Percentiles rank a stretch among this genome's conserved stretches.
These are phyloP conservation scores for Aspergillus tanneri DNA, from an alignment of 2,329 filamentous ascomycete species.

Conservation along the genomic window DNA sequence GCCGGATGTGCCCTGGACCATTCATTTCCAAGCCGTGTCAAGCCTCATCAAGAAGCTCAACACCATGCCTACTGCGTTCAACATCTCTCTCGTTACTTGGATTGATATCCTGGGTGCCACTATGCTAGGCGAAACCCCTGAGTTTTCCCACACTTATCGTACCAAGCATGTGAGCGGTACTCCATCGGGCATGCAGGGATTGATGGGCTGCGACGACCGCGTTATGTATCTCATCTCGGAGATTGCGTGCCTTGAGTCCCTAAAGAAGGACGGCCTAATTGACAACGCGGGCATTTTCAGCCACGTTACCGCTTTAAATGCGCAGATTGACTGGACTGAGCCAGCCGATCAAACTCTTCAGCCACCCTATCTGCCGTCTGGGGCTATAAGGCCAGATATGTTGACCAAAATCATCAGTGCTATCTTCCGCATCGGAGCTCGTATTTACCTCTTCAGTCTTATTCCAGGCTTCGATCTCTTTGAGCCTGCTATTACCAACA, in stretches of 20 bases:
- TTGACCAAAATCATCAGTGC: constrained; percentile 83
- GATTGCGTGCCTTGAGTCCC: constrained; percentile 88
- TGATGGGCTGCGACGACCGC: constrained; percentile 96
- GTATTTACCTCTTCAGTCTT: constrained; percentile 91
- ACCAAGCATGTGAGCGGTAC: constrained; percentile 73
- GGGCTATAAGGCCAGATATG: constrained; percentile 75
- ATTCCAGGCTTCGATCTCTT: constrained; percentile 79
- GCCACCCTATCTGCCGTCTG: constrained; percentile 57
- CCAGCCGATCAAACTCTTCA: constrained; percentile 53
- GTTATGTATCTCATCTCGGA: constrained; percentile 98
- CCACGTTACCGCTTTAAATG: constrained; percentile 80
- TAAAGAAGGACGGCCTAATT: constrained; percentile 69
- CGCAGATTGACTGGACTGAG: constrained; percentile 81
- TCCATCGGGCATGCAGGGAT: constrained; percentile 73
- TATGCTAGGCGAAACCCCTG: constrained; percentile 80
- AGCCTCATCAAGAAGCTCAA: constrained; percentile 81
- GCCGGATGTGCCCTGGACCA: constrained; percentile 93
- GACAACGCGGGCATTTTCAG: constrained; percentile 80
- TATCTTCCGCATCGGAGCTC: constrained; percentile 84
- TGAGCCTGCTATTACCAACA: constrained; percentile 68
- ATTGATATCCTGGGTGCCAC: constrained; percentile 95
- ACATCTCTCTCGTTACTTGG: constrained; percentile 85
- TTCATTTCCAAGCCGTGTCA: constrained; percentile 87
- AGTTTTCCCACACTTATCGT: constrained; percentile 87
- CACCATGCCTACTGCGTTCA: constrained; percentile 73